A percentile compares a stretch with the other conserved stretches of the same genome.
phyloP scores from a whole-genome alignment of 306 rosid species.

The Ochetophila trinervis region DNA sequence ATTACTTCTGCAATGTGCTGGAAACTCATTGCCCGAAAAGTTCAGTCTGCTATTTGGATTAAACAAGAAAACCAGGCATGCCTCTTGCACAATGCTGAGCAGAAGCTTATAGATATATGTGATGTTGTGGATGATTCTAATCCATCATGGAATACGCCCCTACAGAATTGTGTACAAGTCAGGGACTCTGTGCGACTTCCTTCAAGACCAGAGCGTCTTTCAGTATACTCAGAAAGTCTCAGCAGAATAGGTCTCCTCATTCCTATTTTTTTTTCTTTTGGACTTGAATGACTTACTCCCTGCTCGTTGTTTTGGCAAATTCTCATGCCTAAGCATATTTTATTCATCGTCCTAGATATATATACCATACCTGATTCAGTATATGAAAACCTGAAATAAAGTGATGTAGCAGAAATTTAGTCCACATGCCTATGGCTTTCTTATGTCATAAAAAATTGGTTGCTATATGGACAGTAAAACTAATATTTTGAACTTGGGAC shows the following conservation, averaged over 20 bases:
- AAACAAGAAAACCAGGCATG: conserved; percentile 63
- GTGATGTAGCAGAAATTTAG: background rate
- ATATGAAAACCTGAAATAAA: conserved; percentile 1
- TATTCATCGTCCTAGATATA: background rate
- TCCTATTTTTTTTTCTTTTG: background rate
- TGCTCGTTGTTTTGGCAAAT: background rate
- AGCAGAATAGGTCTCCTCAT: conserved; percentile 55
- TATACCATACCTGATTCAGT: background rate
- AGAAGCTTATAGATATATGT: conserved; percentile 57
- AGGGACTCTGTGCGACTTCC: conserved; percentile 51
- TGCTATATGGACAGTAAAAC: background rate
- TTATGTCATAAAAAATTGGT: background rate
- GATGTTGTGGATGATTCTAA: conserved; percentile 57
- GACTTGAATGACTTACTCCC: background rate
- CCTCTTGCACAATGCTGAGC: conserved; percentile 47
- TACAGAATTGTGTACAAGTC: conserved; percentile 60
- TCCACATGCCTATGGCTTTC: background rate
- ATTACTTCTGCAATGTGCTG: conserved; percentile 91
- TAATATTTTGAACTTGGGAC: background rate
- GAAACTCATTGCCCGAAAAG: conserved; percentile 79
- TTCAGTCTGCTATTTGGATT: conserved; percentile 96
- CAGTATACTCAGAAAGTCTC: conserved; percentile 60
- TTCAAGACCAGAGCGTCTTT: conserved; percentile 59
- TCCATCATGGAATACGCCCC: conserved; percentile 70
- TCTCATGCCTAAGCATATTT: background rate